phyloP scores from a whole-genome alignment of 192 early-diverging fungal species.

The Glomus cerebriforme region DNA sequence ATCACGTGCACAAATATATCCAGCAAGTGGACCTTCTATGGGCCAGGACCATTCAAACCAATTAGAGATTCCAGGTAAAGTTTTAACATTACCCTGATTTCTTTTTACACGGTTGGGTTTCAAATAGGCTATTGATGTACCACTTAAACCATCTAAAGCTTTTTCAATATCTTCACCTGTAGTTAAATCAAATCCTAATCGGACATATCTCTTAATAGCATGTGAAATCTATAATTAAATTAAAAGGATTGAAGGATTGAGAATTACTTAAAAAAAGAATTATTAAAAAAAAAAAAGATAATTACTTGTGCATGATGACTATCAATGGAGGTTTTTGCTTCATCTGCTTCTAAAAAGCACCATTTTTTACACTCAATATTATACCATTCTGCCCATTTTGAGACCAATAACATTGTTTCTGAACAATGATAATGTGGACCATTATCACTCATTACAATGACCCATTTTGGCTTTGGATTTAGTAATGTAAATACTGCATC shows the following conservation, averaged over 20 bases:
- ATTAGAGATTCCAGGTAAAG: neutral
- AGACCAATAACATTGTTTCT: neutral
- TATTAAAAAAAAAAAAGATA: too few species aligned
- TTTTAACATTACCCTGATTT: neutral
- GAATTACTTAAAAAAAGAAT: too few species aligned
- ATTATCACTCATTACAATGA: neutral
- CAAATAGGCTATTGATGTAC: neutral
- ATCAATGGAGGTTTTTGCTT: slow-evolving; percentile 7
- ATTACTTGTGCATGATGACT: neutral
- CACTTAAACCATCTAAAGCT: neutral
- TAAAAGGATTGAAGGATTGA: neutral
- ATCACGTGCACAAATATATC: neutral
- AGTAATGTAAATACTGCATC: neutral
- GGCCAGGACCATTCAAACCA: neutral
- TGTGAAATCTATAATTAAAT: neutral
- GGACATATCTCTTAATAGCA: slow-evolving; percentile 3
- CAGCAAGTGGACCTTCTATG: neutral
- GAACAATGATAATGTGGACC: neutral
- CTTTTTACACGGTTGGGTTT: neutral
- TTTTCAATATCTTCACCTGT: slow-evolving; percentile 6
- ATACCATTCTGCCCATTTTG: neutral
- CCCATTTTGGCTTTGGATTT: neutral
- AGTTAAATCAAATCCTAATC: slow-evolving; percentile 9
- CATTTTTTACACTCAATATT: slow-evolving; percentile 9
- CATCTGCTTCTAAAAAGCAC: neutral